Evolutionary conservation across 805 yeast species (phyloP).

Genomic region (Hermanozyma aechmeae): DNA sequence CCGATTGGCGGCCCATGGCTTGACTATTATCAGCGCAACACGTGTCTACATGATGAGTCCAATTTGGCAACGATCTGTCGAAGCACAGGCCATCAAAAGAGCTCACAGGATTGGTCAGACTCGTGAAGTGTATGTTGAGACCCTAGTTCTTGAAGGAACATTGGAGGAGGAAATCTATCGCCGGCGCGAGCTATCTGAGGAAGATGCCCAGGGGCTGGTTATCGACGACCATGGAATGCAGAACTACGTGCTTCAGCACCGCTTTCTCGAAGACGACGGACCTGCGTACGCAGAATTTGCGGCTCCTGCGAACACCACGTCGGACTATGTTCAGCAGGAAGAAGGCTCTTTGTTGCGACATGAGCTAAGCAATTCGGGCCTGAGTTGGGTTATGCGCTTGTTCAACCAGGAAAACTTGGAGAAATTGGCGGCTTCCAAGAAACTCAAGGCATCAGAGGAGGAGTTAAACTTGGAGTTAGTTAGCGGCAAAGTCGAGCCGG

Average conservation of each 20-base stretch:
- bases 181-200: too few species aligned
- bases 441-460: slow-evolving; percentile 12
- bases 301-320: slow-evolving; percentile 13
- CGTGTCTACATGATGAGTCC: slow-evolving; percentile 64
- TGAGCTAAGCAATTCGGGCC: slow-evolving; percentile 2
- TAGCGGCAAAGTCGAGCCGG: background rate
- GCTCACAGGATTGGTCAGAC: slow-evolving; percentile 71
- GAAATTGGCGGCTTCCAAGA: slow-evolving; percentile 15
- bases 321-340: slow-evolving; percentile 4
- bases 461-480: slow-evolving; percentile 12
- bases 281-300: slow-evolving; percentile 27
- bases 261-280: slow-evolving; percentile 30
- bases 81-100: slow-evolving; percentile 71
- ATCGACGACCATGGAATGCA: slow-evolving; percentile 56
- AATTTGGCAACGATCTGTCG: slow-evolving; percentile 59
- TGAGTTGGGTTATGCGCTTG: slow-evolving; percentile 18
- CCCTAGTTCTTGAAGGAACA: slow-evolving; percentile 51
- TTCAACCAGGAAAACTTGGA: slow-evolving; percentile 22
- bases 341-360: slow-evolving; percentile 5
- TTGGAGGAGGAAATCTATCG: slow-evolving; percentile 62
- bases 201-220: too few species aligned
- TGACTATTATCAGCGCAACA: slow-evolving; percentile 60
- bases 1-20: slow-evolving; percentile 58
- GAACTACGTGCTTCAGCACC: slow-evolving; percentile 41
- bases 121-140: slow-evolving; percentile 58